Evolutionary conservation across 805 yeast genomes (phyloP), one percentile per base, ranked within the genome.

Genomic region (Huiozyma sinensis): DNA sequence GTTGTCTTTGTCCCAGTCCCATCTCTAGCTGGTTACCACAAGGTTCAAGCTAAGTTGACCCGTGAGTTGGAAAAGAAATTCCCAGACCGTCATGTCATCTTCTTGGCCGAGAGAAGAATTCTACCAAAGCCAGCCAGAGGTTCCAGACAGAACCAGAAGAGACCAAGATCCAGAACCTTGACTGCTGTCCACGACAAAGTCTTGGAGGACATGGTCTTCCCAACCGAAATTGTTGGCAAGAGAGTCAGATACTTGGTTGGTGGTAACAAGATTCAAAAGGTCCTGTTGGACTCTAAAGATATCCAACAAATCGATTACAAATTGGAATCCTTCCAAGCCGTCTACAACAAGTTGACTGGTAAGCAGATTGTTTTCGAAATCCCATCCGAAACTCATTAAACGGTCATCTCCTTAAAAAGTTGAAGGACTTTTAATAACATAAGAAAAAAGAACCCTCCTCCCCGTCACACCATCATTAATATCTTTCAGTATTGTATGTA

Each of bases 11-110:
- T 90, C 64, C 98, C 98, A 71, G 94, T 84, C 61, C 97, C 97
- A 73, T 77, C 85, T 64, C 80, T 88, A 69, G 65, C 79, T 59
- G 81, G 82, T 60, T 87, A 87, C 90, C 96, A 89, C 87, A 86
- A 82, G 77, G 95, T 90, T 67, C 98, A 90, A 80, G 78, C 79
- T 65, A 84, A 89, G 76, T 83, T 90, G 71, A 87, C 96, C 77
- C 89, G 97, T 77, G 98, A 90, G 80, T 84, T 90, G 72, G 98
- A 90, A 79, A 90, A 90, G 95, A 90, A 92, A 79, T 92, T 90
- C 90, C 92, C 97, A 70, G 98, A 90, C 82, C 85, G 95, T 73
- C 97, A 92, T 72, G 96, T 90, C 73, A 90, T 92, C 64, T 87
- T 90, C 87, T 82, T 90, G 70, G 97, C 97, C 69, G 97, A 90